Evolutionary conservation across 2,329 filamentous ascomycete species (phyloP), one percentile per base, ranked within the genome.

Genomic region (Proliferodiscus dingleyae): DNA sequence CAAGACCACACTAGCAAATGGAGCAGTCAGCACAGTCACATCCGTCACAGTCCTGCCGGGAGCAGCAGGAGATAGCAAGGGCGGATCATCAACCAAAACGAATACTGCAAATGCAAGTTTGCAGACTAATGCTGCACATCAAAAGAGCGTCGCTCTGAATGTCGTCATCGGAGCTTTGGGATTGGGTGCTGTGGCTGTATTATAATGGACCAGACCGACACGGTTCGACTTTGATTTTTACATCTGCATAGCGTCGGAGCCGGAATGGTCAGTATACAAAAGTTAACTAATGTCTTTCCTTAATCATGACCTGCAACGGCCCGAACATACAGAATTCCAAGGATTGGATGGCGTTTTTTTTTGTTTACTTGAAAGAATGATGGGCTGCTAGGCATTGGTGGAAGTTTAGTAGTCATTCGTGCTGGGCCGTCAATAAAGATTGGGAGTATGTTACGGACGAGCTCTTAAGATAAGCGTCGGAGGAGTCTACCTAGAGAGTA

Each of bases 261-360:
- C 24, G 32, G 33, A 29, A 32, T 42, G 33, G 38, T 18, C 15
- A 29, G 45, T 24, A 47, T 45, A 45, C 32, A 19, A 6, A 21
- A 29, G 6, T 48, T 46, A 58, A 55, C 56, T 58, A 55, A 55
- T 50, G 52, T 53, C 56, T 58, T 47, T 58, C 55, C 52, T 58
- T 58, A 38, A 44, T 40, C n/a, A 32, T 21, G 24, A 38, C 36
- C 15, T 15, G 15, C 22, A 28, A 32, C 37, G 33, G 16, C 32
- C 22, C 36, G 21, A 26, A 41, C 34, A 29, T 22, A 45, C 43
- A 28, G 36, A 45, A n/a, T 30, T 30, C 9, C 30, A 15, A 15
- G n/a, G 30, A 34, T 34, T 5, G 30, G 30, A 26, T 34, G 30
- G 30, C 30, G 30, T 34, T 34, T n/a, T n/a, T 8, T n/a, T 33